Base-by-base conservation (phyloP, 345 rosid species). In the Dimocarpus longan region DNA sequence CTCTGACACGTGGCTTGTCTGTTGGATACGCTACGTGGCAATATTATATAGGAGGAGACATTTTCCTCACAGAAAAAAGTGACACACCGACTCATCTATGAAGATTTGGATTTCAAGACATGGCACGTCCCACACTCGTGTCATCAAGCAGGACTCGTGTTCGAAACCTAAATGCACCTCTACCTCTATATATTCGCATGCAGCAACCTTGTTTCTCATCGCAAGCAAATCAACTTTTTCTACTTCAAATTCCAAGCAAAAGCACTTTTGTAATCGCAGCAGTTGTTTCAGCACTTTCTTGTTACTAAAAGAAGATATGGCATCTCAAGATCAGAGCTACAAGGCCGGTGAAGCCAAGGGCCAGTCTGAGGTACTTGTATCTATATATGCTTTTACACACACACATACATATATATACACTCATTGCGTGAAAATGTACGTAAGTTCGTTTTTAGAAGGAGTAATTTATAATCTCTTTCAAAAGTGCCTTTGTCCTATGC, bases 311-410 rank as follows among this genome's bases (percentile, higher is more conserved):
- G 21, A 16, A 73, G 59, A 76, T 54, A 90, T 90, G 96, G 94
- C 92, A 57, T 88, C 96, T 46, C 81, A 81, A 66, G 86, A 82
- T 9, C 87, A 88, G 65, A 73, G 80, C 81, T 88, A 74, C 87
- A 71, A 54, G 69, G 92, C 95, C 12, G 90, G 98, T 79, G 86
- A 86, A 78, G 82, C 88, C 75, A 84, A 80, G 74, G 92, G 92
- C 83, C 87, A 83, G 78, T 66, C 92, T 60, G 79, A 87, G 93
- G 94, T 90, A 80, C 15, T 1, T 0, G 22, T 1, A 32, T 3
- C 11, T 9, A 26, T 26, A 26, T 26, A 5, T 54, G 42, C 13
- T 37, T 8, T 6, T 54, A 21, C 10, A 21, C 24, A 50, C 0
- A 6, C n/a, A 4, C 42, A 68, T 2, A 48, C 21, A n/a, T 6